Percentiles rank a stretch among this genome's conserved stretches.
phyloP scores from a whole-genome alignment of 2,329 filamentous ascomycete species.

The Ophiostoma populinum region DNA sequence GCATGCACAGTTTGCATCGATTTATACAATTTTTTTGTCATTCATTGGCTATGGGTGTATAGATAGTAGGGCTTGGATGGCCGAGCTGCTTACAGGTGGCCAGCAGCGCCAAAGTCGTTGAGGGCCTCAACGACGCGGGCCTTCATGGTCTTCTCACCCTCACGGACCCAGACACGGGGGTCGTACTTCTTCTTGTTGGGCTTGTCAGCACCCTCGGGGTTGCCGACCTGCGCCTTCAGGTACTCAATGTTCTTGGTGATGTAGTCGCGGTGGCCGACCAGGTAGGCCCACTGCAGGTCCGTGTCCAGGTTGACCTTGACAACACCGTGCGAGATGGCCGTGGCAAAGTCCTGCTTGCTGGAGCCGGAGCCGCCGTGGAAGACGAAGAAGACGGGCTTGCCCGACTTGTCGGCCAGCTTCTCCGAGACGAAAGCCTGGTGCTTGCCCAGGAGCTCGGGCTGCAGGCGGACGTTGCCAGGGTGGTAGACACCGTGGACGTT shows the following conservation, averaged over 20 bases:
- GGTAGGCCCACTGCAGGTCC: conserved; percentile 91
- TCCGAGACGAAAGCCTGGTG: conserved; percentile 86
- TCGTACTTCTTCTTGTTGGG: conserved; percentile 97
- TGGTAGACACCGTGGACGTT: conserved; percentile 96
- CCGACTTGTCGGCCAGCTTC: conserved; percentile 50
- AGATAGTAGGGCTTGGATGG: neutral
- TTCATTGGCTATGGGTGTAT: neutral
- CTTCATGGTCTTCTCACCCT: conserved; percentile 95
- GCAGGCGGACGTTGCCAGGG: conserved; percentile 71
- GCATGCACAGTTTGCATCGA: no score
- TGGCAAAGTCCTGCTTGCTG: conserved; percentile 72
- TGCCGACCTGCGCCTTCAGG: conserved; percentile 70
- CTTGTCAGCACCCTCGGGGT: conserved; percentile 85
- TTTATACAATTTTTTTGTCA: no score
- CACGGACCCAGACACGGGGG: conserved; percentile 60
- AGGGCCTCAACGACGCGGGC: conserved; percentile 65
- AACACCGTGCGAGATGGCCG: conserved; percentile 83
- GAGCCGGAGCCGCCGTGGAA: conserved; percentile 98
- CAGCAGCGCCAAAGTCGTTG: conserved; percentile 77
- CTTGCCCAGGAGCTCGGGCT: conserved; percentile 90
- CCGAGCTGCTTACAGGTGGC: conserved; percentile 50
- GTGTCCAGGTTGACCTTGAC: conserved; percentile 99
- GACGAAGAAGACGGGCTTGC: conserved; percentile 96
- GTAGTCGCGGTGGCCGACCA: conserved; percentile 85
- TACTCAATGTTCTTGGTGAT: conserved; percentile 91